Evolutionary conservation across 352 stramenopile genomes (phyloP).

Genomic region (Phytophthora lateralis): DNA sequence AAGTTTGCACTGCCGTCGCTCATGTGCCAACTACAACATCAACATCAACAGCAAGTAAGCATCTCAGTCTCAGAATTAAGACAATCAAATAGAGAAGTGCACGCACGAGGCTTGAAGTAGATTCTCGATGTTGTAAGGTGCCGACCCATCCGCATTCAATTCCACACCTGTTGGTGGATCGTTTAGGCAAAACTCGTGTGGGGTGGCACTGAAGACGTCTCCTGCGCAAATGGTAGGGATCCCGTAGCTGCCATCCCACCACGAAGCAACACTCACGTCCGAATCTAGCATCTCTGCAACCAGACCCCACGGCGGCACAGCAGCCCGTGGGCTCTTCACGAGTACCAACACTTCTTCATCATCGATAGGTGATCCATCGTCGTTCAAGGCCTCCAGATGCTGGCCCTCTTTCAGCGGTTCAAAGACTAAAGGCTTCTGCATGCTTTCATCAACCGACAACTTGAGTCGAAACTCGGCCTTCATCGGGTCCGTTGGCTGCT

Average conservation of each 20-base stretch:
- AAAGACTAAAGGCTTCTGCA: constrained; percentile 28
- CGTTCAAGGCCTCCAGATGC: constrained; percentile 4
- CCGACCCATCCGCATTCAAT: constrained; percentile 49
- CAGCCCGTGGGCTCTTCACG: constrained; percentile 60
- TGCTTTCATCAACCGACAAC: background rate
- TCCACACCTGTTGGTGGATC: constrained; percentile 42
- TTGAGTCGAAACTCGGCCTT: constrained; percentile 37
- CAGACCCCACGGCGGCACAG: constrained; percentile 72
- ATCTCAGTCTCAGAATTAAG: constrained; percentile 2
- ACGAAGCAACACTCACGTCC: constrained; percentile 79
- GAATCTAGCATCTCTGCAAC: constrained; percentile 53
- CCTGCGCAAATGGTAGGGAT: constrained; percentile 79
- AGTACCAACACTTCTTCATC: constrained; percentile 46
- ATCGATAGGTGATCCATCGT: background rate
- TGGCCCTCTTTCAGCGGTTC: constrained; percentile 21
- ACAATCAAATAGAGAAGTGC: background rate
- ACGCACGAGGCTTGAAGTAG: constrained; percentile 65
- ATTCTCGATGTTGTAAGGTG: constrained; percentile 80
- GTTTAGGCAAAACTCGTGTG: constrained; percentile 65
- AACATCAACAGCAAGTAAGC: background rate
- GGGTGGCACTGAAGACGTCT: constrained; percentile 52
- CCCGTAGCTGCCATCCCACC: constrained; percentile 77
- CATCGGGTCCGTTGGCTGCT: constrained; percentile 38
- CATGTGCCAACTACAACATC: constrained; percentile 37
- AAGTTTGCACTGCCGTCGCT: constrained; percentile 44